Conservation (phyloP, 768 basidiomycete species). For the Rhodotorula paludigena region DNA sequence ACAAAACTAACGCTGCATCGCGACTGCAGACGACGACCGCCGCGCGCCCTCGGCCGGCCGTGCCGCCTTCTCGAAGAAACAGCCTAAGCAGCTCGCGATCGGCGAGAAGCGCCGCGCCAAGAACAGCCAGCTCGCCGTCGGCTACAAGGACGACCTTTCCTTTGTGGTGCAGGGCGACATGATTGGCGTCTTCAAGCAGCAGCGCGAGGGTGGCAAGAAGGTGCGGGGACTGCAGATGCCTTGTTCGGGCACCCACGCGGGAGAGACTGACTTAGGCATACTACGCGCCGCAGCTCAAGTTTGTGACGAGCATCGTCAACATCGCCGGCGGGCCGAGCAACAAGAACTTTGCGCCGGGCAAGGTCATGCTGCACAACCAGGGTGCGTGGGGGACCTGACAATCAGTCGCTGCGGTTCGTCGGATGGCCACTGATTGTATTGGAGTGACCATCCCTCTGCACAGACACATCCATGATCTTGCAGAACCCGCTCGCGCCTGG, state of each 20-base stretch:
- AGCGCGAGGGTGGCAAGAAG: conserved; percentile 41
- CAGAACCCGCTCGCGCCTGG: conserved; percentile 76
- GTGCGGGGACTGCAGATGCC: neutral
- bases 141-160: conserved; percentile 90
- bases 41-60: conserved; percentile 4
- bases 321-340: conserved; percentile 64
- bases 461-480: conserved; percentile 86
- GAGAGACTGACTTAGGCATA: neutral
- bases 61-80: conserved; percentile 12
- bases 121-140: conserved; percentile 86
- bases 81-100: conserved; percentile 49
- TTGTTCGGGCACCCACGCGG: too few relatives aligned
- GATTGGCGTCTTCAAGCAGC: conserved; percentile 44
- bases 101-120: conserved; percentile 42
- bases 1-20: neutral
- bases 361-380: conserved; percentile 50
- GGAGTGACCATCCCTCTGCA: conserved; percentile 14
- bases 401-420: too few relatives aligned
- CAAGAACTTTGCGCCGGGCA: conserved; percentile 72
- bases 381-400: conserved; percentile 1
- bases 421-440: too few relatives aligned
- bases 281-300: conserved; percentile 63
- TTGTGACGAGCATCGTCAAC: conserved; percentile 78
- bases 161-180: conserved; percentile 80
- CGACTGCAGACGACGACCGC: conserved; percentile 15